Conservation (phyloP, 345 rosid genomes). For the Raphanus sativus region DNA sequence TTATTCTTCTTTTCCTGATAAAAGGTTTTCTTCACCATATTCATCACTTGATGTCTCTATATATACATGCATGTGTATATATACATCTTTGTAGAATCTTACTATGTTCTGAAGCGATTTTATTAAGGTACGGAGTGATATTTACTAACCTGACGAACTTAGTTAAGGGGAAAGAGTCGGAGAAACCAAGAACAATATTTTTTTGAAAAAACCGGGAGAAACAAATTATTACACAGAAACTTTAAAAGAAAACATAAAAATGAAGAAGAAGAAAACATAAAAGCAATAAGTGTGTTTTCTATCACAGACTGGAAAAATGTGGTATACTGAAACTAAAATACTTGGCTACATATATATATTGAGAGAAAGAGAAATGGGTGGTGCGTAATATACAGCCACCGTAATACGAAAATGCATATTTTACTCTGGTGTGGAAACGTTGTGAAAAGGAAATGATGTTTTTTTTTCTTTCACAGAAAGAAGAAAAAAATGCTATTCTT, state of each 20-base stretch:
- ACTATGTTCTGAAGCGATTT: background rate
- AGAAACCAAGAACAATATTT: constrained; percentile 18
- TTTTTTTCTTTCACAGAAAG: too few species aligned
- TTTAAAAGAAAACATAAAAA: background rate
- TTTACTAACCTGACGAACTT: background rate
- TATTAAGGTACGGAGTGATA: background rate
- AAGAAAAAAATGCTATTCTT: too few species aligned
- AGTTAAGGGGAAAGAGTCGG: constrained; percentile 1
- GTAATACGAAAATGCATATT: background rate
- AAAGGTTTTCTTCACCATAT: background rate
- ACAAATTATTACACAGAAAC: background rate
- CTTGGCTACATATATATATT: constrained; percentile 21
- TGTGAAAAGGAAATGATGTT: background rate
- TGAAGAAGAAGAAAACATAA: constrained; percentile 3
- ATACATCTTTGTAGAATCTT: background rate
- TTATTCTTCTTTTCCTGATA: background rate
- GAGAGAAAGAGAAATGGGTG: background rate
- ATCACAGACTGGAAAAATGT: background rate
- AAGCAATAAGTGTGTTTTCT: background rate
- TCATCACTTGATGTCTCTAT: too few species aligned
- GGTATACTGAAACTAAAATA: constrained; percentile 3
- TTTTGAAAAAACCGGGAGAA: background rate
- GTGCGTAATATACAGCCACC: background rate
- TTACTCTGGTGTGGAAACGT: background rate
- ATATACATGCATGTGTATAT: background rate